Evolutionary conservation across 1,284 basidiomycete species (phyloP).

Genomic region (Calocybe gambosa): DNA sequence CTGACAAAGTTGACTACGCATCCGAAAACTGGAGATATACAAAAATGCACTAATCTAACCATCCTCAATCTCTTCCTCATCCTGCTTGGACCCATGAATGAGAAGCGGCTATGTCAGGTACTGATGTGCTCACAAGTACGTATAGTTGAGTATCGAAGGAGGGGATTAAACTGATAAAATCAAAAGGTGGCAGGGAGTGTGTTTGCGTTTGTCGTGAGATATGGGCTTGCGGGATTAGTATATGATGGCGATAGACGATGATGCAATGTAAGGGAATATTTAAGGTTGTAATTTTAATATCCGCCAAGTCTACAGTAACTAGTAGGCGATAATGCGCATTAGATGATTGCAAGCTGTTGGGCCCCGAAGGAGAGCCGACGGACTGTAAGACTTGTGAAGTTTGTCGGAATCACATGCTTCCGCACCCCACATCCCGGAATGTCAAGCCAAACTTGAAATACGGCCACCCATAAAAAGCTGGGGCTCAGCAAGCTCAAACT

Average conservation of each 20-base stretch:
- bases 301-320: neutral
- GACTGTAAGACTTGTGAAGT: slow-evolving; percentile 1
- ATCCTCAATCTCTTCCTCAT: slow-evolving; percentile 82
- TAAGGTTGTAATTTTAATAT: neutral
- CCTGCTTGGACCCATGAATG: slow-evolving; percentile 73
- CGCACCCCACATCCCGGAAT: slow-evolving; percentile 4
- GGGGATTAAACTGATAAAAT: neutral
- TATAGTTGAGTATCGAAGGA: neutral
- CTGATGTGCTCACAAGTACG: slow-evolving; percentile 69
- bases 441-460: neutral
- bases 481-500: neutral
- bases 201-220: slow-evolving; percentile 78
- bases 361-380: slow-evolving; percentile 16
- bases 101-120: slow-evolving; percentile 69
- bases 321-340: slow-evolving; percentile 2
- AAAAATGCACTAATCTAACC: slow-evolving; percentile 79
- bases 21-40: slow-evolving; percentile 48
- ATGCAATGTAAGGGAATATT: slow-evolving; percentile 9
- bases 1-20: slow-evolving; percentile 63
- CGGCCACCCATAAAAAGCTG: neutral
- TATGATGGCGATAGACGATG: slow-evolving; percentile 86
- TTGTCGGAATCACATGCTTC: slow-evolving; percentile 32
- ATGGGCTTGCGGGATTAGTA: slow-evolving; percentile 80
- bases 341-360: too few species aligned
- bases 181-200: slow-evolving; percentile 62